Evolutionary conservation across 805 yeast genomes (phyloP).

Genomic region (Candida xyloterini): DNA sequence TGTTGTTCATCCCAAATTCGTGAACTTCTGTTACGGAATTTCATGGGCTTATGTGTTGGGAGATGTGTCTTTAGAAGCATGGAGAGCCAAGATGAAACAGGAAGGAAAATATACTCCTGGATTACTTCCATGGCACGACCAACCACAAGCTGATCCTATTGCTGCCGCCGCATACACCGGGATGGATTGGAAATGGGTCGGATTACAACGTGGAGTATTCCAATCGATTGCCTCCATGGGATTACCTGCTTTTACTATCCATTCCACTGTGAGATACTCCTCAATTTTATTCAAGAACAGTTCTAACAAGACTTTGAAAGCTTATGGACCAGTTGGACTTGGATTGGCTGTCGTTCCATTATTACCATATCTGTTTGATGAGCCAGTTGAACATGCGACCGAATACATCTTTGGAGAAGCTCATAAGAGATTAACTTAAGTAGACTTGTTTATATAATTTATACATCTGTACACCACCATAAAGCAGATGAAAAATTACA

Average conservation of each 20-base stretch:
- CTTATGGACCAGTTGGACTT: constrained; percentile 75
- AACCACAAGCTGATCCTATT: constrained; percentile 40
- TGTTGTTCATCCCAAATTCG: constrained; percentile 68
- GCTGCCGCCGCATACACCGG: constrained; percentile 39
- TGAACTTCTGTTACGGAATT: constrained; percentile 62
- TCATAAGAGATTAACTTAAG: constrained; percentile 25
- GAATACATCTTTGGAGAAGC: constrained; percentile 60
- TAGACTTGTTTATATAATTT: not conserved
- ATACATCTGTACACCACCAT: constrained; percentile 5
- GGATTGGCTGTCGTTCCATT: constrained; percentile 77
- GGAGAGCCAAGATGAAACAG: constrained; percentile 65
- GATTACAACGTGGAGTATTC: constrained; percentile 70
- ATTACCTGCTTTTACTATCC: constrained; percentile 82
- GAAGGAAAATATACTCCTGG: constrained; percentile 63
- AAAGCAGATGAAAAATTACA: too few relatives aligned
- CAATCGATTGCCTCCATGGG: constrained; percentile 86
- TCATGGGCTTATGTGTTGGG: constrained; percentile 76
- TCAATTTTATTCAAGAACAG: constrained; percentile 58
- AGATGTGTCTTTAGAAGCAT: constrained; percentile 69
- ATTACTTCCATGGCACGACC: constrained; percentile 63
- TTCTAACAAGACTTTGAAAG: constrained; percentile 44
- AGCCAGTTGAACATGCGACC: constrained; percentile 71
- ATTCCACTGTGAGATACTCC: constrained; percentile 68
- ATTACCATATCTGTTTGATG: constrained; percentile 75
- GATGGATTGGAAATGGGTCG: constrained; percentile 65